phyloP scores from a whole-genome alignment of 495 filamentous ascomycete genomes.

The Clohesyomyces aquaticus region DNA sequence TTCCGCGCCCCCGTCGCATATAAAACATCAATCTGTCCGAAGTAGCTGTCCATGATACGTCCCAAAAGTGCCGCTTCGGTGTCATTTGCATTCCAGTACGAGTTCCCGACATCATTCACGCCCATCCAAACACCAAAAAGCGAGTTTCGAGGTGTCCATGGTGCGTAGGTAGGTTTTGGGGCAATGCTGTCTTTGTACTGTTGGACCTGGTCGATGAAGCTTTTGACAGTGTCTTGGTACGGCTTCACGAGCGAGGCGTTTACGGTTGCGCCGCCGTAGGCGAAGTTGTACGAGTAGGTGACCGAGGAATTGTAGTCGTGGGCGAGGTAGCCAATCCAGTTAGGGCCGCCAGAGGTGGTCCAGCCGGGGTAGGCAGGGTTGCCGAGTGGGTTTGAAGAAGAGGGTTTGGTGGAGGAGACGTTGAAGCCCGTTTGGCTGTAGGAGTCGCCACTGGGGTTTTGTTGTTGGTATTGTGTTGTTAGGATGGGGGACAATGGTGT shows the following conservation, averaged over 20 bases:
- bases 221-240: constrained; percentile 22
- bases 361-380: constrained; percentile 38
- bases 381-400: constrained; percentile 30
- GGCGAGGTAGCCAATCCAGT: constrained; percentile 37
- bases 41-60: constrained; percentile 33
- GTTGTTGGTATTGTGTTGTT: background rate
- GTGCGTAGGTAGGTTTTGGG: constrained; percentile 27
- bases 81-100: constrained; percentile 12
- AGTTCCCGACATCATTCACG: constrained; percentile 39
- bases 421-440: constrained; percentile 36
- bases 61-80: constrained; percentile 3
- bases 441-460: constrained; percentile 27
- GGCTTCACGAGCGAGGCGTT: constrained; percentile 23
- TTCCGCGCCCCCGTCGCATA: constrained; percentile 30
- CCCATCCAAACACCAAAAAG: constrained; percentile 35
- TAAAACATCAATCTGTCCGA: constrained; percentile 26
- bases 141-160: constrained; percentile 25
- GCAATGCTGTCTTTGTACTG: constrained; percentile 29
- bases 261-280: constrained; percentile 37
- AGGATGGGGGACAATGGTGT: no score
- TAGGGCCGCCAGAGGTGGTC: constrained; percentile 34
- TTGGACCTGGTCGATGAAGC: constrained; percentile 36
- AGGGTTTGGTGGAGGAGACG: constrained; percentile 23
- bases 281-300: constrained; percentile 36
- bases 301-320: constrained; percentile 18